A percentile compares a stretch with the other conserved stretches of the same genome.
Evolutionary conservation across 257 asterid genomes (phyloP).

Genomic region (Gentiana macrophylla): DNA sequence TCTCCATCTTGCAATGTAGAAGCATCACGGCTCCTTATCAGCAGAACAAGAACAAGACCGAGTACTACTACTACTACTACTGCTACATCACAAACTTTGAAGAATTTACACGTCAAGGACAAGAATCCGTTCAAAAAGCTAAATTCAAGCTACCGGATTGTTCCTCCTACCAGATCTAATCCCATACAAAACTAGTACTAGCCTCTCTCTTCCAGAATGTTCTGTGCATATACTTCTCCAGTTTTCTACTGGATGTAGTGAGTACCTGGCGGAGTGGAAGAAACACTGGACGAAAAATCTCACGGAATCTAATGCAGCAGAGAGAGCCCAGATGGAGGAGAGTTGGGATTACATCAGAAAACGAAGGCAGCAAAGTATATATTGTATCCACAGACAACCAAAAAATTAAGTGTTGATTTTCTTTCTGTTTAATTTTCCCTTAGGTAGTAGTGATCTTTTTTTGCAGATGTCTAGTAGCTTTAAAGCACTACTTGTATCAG

Average conservation of each 20-base stretch:
- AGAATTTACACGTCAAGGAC: slow-evolving; percentile 2
- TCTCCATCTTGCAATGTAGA: not conserved
- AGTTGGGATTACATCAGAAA: no score
- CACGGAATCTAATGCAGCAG: not conserved
- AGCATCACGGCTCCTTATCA: slow-evolving; percentile 7
- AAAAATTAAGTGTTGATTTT: no score
- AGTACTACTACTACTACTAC: slow-evolving; percentile 3
- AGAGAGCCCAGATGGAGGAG: no score
- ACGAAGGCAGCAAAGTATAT: no score
- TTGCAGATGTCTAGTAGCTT: no score
- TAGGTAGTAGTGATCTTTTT: no score
- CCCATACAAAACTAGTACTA: slow-evolving; percentile 27
- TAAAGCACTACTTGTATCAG: no score
- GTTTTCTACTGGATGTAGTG: slow-evolving; percentile 1
- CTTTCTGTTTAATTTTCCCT: no score
- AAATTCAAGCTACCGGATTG: slow-evolving; percentile 15
- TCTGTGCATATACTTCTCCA: not conserved
- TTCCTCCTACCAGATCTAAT: slow-evolving; percentile 24
- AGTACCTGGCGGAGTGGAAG: slow-evolving; percentile 10
- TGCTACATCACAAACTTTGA: slow-evolving; percentile 8
- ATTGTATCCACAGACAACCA: no score
- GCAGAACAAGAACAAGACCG: slow-evolving; percentile 2
- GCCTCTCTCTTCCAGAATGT: slow-evolving; percentile 1
- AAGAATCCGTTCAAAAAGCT: slow-evolving; percentile 15
- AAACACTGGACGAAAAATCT: slow-evolving; percentile 6